phyloP scores from a whole-genome alignment of 176 grass and related monocot genomes.

The Saccharum officinarum region DNA sequence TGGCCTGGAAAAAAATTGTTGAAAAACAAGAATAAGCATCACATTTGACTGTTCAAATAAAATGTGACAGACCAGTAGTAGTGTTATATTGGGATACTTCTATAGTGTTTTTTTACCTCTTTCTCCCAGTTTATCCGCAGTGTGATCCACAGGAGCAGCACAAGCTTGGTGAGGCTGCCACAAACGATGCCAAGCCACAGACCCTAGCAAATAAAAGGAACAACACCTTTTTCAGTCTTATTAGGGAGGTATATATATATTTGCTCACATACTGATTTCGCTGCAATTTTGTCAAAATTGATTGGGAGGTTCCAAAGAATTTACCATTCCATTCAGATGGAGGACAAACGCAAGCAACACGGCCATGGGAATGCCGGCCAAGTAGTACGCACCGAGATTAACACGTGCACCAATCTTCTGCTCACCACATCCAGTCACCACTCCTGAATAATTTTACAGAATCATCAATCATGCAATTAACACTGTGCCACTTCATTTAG shows the following conservation, averaged over 20 bases:
- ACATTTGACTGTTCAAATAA: not conserved
- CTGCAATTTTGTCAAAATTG: not conserved
- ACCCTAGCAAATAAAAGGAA: conserved; percentile 6
- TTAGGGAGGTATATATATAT: not conserved
- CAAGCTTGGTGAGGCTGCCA: conserved; percentile 22
- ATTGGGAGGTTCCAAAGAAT: not conserved
- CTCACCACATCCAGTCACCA: conserved; percentile 9
- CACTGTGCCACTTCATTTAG: not conserved
- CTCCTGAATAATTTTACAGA: not conserved
- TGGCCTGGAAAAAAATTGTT: conserved; percentile 3
- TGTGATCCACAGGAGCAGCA: conserved; percentile 16
- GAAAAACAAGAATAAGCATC: not conserved
- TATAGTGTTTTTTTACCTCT: not conserved
- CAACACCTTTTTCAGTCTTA: not conserved
- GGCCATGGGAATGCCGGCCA: not conserved
- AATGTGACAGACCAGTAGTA: not conserved
- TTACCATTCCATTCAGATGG: conserved; percentile 18
- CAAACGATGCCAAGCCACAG: conserved; percentile 42
- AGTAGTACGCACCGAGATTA: conserved; percentile 5
- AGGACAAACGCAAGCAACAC: not conserved
- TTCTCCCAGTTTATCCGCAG: conserved; percentile 33
- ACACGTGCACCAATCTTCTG: conserved; percentile 6
- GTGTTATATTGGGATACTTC: not conserved
- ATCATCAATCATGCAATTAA: not conserved
- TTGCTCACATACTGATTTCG: not conserved